Evolutionary conservation across 441 rosid species (phyloP).

Genomic region (Francoa sonchifolia): DNA sequence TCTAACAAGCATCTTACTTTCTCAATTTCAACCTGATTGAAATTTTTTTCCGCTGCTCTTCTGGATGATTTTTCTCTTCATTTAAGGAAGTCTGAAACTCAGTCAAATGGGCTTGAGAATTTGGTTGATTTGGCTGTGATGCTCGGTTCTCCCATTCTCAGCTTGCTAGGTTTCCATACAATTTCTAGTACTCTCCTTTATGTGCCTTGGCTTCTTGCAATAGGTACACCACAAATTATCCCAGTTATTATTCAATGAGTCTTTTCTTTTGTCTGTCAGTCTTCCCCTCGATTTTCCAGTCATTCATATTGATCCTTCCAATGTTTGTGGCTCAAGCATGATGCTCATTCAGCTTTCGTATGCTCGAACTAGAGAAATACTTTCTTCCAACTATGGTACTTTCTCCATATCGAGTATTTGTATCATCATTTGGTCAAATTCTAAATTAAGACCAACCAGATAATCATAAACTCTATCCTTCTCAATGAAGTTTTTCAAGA

Average conservation of each 20-base stretch:
- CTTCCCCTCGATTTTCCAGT: not conserved
- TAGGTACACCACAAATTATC: constrained; percentile 2
- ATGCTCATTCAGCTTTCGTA: not conserved
- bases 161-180: not conserved
- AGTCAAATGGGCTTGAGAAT: not conserved
- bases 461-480: not conserved
- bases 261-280: not conserved
- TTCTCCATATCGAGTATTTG: not conserved
- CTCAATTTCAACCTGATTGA: not conserved
- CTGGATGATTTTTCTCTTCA: not conserved
- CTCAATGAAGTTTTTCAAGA: not conserved
- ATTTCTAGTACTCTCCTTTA: constrained; percentile 1
- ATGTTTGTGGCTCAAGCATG: not conserved
- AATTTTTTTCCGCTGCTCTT: not conserved
- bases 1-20: not conserved
- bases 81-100: too few species aligned
- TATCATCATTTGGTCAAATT: constrained; percentile 1
- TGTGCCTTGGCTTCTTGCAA: constrained; percentile 8
- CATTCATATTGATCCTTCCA: not conserved
- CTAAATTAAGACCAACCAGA: not conserved
- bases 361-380: not conserved
- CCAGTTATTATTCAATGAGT: too few species aligned
- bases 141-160: not conserved
- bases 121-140: not conserved
- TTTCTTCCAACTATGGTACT: not conserved